phyloP scores from a whole-genome alignment of 129 eudicot genomes.

The Artemisia tridentata region DNA sequence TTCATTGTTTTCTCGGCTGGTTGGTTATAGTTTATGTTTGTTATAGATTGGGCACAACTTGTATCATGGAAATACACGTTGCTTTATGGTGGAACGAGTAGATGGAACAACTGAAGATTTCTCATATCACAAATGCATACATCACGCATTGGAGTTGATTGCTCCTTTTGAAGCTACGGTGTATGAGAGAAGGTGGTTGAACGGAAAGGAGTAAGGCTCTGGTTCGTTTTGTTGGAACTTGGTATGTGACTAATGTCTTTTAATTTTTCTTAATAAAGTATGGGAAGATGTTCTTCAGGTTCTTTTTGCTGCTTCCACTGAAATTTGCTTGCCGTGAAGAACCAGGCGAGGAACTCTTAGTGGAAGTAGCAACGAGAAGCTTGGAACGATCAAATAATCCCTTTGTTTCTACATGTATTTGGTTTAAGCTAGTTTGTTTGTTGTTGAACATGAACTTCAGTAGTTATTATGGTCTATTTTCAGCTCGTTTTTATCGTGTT shows the following conservation, averaged over 20 bases:
- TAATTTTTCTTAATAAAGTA: conserved; percentile 3
- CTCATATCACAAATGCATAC: conserved; percentile 76
- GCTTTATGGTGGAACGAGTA: conserved; percentile 60
- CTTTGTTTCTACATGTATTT: conserved; percentile 18
- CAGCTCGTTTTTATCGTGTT: background rate
- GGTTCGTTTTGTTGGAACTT: background rate
- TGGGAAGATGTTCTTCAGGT: conserved; percentile 61
- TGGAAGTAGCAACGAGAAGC: conserved; percentile 99
- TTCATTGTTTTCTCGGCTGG: background rate
- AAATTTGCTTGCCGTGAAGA: conserved; percentile 60
- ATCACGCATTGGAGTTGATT: conserved; percentile 53
- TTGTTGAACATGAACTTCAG: background rate
- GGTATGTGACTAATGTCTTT: conserved; percentile 13
- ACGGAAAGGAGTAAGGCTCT: conserved; percentile 14
- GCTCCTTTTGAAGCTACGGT: conserved; percentile 41
- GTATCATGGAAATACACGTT: conserved; percentile 46
- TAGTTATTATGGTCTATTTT: conserved; percentile 3
- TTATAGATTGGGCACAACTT: conserved; percentile 65
- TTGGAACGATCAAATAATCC: conserved; percentile 58
- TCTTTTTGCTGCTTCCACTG: conserved; percentile 99
- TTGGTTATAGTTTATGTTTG: background rate
- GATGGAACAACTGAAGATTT: conserved; percentile 81
- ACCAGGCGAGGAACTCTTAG: conserved; percentile 57
- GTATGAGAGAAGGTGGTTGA: conserved; percentile 45
- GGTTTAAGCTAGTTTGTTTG: conserved; percentile 1